Evolutionary conservation across 2,329 filamentous ascomycete genomes (phyloP).

Genomic region (Aspergillus bombycis): DNA sequence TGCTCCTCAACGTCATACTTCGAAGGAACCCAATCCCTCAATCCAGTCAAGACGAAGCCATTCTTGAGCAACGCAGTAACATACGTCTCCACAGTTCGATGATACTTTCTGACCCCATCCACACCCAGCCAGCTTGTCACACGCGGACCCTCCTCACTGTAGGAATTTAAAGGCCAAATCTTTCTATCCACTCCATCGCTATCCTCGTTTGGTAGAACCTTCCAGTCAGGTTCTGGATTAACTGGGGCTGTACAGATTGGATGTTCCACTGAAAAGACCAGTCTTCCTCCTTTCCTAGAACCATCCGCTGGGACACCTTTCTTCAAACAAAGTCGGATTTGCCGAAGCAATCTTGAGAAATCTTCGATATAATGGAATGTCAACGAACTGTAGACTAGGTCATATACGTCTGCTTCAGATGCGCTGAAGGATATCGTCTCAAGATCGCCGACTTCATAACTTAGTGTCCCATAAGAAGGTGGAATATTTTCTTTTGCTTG

Average conservation of each 20-base stretch:
- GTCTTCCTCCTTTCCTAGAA: background rate
- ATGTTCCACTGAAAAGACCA: constrained; percentile 51
- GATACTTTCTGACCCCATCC: constrained; percentile 49
- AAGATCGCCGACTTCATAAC: constrained; percentile 4
- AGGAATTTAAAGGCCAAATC: constrained; percentile 49
- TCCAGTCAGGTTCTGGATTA: constrained; percentile 43
- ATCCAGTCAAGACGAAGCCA: constrained; percentile 44
- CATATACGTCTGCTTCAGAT: constrained; percentile 29
- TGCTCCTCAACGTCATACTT: constrained; percentile 33
- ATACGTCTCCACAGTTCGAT: constrained; percentile 50
- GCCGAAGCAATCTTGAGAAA: constrained; percentile 34
- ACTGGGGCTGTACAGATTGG: constrained; percentile 35
- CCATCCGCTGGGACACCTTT: background rate
- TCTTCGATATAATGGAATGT: constrained; percentile 47
- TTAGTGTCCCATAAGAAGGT: background rate
- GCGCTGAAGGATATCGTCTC: background rate
- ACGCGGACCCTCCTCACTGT: constrained; percentile 47
- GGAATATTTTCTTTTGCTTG: background rate
- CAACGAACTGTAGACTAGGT: constrained; percentile 48
- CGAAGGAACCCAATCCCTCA: constrained; percentile 44
- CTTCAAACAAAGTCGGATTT: background rate
- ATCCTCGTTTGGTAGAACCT: constrained; percentile 22
- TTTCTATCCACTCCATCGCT: constrained; percentile 34
- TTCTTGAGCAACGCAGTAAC: constrained; percentile 39
- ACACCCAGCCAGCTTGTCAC: constrained; percentile 48